A percentile compares a stretch with the other conserved stretches of the same genome.
phyloP scores from a whole-genome alignment of 108 stramenopile genomes.

The Pseudonitzschia multiseries region DNA sequence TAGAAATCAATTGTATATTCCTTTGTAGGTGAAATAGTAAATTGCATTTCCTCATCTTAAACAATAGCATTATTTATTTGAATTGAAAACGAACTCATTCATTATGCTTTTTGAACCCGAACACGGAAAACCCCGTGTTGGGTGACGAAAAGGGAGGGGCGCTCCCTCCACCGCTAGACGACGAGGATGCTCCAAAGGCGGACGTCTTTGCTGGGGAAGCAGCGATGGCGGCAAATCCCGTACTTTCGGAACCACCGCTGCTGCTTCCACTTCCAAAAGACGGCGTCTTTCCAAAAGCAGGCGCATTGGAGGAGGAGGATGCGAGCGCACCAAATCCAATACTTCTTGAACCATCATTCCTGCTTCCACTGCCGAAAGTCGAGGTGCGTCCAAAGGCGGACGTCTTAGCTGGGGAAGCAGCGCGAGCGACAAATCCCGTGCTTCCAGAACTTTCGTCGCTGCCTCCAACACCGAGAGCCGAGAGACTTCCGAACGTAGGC shows the following conservation, averaged over 20 bases:
- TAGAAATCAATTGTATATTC: too few relatives aligned
- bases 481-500: not conserved
- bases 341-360: not conserved
- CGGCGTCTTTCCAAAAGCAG: too few relatives aligned
- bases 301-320: not conserved
- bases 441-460: not conserved
- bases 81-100: too few relatives aligned
- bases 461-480: not conserved
- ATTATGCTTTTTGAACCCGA: too few relatives aligned
- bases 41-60: too few relatives aligned
- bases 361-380: not conserved
- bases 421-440: not conserved
- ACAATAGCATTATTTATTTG: too few relatives aligned
- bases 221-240: not conserved
- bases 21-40: too few relatives aligned
- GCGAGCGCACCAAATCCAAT: not conserved
- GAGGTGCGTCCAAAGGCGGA: constrained; percentile 13
- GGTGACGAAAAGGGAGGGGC: not conserved
- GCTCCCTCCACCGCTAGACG: not conserved
- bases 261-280: too few relatives aligned
- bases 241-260: not conserved
- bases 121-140: too few relatives aligned
- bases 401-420: not conserved
- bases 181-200: not conserved
- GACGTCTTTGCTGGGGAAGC: not conserved